Base-by-base conservation (phyloP, 768 basidiomycete genomes). In the Tricholoma sp. region DNA sequence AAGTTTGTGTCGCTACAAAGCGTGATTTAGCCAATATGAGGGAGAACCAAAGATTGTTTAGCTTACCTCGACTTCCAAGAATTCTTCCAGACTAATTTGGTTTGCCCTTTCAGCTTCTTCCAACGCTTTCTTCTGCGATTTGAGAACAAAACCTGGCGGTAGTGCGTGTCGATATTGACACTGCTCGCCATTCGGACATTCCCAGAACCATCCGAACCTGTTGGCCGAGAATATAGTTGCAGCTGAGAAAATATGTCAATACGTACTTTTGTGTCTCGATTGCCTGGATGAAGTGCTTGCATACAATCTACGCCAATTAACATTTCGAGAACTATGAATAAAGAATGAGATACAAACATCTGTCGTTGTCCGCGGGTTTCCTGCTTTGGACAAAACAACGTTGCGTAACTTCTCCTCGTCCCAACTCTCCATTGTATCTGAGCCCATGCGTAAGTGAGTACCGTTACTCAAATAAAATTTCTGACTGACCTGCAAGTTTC, bases 391-490 rank as follows among this genome's bases (percentile, higher is more conserved):
- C 16, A 85, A 63, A 1, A 98, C 92, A 56, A 98, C 97, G n/a
- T 74, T 83, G 37, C 84, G 80, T 56, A 99, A 76, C 73, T 98
- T 98, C 66, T 87, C 94, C 59, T 98, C 91, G 72, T 97, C 94
- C 97, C 97, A 99, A 60, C 77, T 85, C 64, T 97, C 94, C 97
- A 98, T 98, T 10, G 93, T 94, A 74, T 98, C 95, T 94, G 61
- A 29, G 39, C 14, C 32, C 27, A 10, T 10, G 16, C 14, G 50
- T 43, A 47, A 24, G 39, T 56, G 12, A 55, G 16, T 3, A 3
- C 4, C 5, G 29, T 21, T 3, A 27, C 3, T 34, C 16, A 45
- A 29, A 27, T 24, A 24, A 49, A 3, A 27, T 21, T 10, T 22
- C 37, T 46, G 32, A 65, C 82, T 24, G 60, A 91, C 92, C 91